Evolutionary conservation across 768 basidiomycete genomes (phyloP).

Genomic region (Filobasidium wieringae): DNA sequence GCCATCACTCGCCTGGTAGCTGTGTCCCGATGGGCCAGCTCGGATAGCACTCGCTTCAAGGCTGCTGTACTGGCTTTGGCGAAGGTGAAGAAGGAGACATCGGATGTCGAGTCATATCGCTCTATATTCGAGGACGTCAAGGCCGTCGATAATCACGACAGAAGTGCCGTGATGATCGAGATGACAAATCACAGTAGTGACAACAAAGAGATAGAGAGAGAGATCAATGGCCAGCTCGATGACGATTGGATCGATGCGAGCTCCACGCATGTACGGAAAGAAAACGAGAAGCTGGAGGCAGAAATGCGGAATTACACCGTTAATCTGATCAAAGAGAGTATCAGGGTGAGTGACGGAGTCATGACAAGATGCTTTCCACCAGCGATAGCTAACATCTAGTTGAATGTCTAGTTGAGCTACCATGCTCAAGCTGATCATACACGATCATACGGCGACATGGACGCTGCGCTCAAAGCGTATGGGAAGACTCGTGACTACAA

Average conservation of each 20-base stretch:
- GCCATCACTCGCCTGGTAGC: constrained; percentile 9
- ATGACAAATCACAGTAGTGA: background rate
- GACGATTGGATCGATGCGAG: background rate
- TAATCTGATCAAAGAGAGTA: constrained; percentile 16
- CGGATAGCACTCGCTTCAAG: background rate
- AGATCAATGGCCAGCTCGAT: constrained; percentile 1
- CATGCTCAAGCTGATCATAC: constrained; percentile 2
- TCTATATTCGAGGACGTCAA: background rate
- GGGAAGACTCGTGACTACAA: constrained; percentile 6
- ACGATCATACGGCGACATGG: background rate
- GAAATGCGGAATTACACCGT: constrained; percentile 13
- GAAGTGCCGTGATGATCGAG: background rate
- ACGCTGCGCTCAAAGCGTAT: constrained; percentile 7
- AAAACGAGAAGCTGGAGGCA: constrained; percentile 11
- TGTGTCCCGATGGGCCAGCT: background rate
- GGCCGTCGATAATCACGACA: background rate
- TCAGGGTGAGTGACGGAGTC: constrained; percentile 2
- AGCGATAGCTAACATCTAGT: too few species aligned
- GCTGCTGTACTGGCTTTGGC: constrained; percentile 3
- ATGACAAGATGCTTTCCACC: background rate
- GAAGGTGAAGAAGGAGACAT: constrained; percentile 7
- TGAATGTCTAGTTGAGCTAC: background rate
- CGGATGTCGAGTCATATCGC: constrained; percentile 8
- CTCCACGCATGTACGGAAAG: background rate
- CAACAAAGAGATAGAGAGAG: background rate